A percentile compares a stretch with the other conserved stretches of the same genome.
These are phyloP conservation scores for Epichloe sylvatica DNA, from an alignment of 2,329 filamentous ascomycete genomes.

Conservation along the genomic window DNA sequence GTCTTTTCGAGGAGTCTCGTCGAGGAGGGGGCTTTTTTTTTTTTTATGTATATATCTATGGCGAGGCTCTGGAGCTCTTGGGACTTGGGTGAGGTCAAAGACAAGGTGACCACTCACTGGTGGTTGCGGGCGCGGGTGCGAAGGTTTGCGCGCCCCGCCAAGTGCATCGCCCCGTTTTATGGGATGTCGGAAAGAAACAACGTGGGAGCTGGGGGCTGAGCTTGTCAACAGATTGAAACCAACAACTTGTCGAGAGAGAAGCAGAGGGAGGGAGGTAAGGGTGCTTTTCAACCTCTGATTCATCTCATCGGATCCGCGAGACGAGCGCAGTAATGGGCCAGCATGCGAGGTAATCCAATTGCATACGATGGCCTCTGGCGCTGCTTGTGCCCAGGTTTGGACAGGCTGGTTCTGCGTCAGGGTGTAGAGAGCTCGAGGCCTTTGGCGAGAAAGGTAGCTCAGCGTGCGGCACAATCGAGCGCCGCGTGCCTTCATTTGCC, in stretches of 20 bases:
- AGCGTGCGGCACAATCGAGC: neutral
- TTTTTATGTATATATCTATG: neutral
- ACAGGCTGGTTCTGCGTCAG: conserved; percentile 23
- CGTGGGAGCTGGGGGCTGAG: neutral
- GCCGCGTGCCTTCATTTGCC: neutral
- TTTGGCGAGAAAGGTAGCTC: neutral
- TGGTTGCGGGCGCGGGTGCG: too few relatives aligned
- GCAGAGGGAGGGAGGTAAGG: too few relatives aligned
- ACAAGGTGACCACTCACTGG: too few relatives aligned
- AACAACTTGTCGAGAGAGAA: too few relatives aligned
- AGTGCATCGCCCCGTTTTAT: conserved; percentile 16
- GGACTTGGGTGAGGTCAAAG: neutral
- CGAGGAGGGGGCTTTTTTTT: neutral
- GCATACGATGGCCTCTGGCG: conserved; percentile 48
- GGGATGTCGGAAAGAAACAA: neutral
- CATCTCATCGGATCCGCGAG: neutral
- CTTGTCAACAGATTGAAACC: neutral
- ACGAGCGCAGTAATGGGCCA: neutral
- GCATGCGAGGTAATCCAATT: conserved; percentile 20
- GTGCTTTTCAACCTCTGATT: too few relatives aligned
- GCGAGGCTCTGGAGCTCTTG: neutral
- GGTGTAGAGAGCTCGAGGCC: conserved; percentile 13
- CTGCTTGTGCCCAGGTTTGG: conserved; percentile 45
- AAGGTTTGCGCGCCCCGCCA: conserved; percentile 12
- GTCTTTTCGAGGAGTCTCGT: neutral